Percentiles rank a stretch among this genome's conserved stretches.
Conservation (phyloP, 805 yeast genomes). For the Saturnispora sekii region DNA sequence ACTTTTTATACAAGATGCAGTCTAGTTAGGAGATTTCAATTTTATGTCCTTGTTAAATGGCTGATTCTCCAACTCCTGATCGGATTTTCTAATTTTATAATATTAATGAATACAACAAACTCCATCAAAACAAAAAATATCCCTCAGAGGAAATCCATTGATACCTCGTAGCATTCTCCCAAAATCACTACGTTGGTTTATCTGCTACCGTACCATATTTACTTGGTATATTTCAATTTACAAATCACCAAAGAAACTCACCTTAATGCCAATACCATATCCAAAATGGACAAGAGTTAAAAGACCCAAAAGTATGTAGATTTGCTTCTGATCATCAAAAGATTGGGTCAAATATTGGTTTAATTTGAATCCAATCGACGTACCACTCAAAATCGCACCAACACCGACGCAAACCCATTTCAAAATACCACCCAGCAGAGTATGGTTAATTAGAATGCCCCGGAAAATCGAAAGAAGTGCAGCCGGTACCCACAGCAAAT, state of each 20-base stretch:
- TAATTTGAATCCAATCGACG: slow-evolving; percentile 39
- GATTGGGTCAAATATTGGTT: slow-evolving; percentile 31
- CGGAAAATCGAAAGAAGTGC: slow-evolving; percentile 52
- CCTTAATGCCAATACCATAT: slow-evolving; percentile 55
- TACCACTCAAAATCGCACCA: slow-evolving; percentile 56
- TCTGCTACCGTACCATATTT: too few relatives aligned
- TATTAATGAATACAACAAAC: too few relatives aligned
- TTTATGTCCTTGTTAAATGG: too few relatives aligned
- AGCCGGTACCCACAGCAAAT: slow-evolving; percentile 78
- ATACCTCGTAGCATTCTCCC: too few relatives aligned
- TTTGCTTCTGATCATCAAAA: slow-evolving; percentile 29
- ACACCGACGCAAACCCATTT: slow-evolving; percentile 55
- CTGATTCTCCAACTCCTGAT: too few relatives aligned
- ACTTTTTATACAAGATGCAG: too few relatives aligned
- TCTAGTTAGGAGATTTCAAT: too few relatives aligned
- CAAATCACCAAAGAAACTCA: slow-evolving; percentile 43
- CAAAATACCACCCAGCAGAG: slow-evolving; percentile 35
- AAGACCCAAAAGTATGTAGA: slow-evolving; percentile 29
- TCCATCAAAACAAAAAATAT: too few relatives aligned
- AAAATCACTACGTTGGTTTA: too few relatives aligned
- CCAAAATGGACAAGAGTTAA: slow-evolving; percentile 43
- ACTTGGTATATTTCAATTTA: slow-evolving; percentile 2
- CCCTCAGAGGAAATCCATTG: neutral
- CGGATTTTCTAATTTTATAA: too few relatives aligned
- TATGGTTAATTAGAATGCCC: slow-evolving; percentile 39